Evolutionary conservation across 1,284 basidiomycete genomes (phyloP).

Genomic region (Moniliella sp.): DNA sequence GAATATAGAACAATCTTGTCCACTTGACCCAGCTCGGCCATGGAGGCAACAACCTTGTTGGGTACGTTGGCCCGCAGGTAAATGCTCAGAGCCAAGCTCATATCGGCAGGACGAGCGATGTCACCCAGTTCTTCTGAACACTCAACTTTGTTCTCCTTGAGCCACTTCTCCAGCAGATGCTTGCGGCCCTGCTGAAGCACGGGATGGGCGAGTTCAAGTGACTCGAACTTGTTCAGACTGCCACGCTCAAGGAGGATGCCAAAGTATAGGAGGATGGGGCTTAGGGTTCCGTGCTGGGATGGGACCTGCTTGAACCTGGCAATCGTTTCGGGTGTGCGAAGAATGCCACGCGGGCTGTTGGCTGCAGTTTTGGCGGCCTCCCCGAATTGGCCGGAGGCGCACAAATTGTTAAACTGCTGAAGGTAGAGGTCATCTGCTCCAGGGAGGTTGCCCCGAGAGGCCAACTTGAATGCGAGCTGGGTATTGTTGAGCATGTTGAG

Average conservation of each 20-base stretch:
- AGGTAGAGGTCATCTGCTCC: slow-evolving; percentile 93
- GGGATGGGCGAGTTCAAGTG: slow-evolving; percentile 80
- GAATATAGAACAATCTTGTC: slow-evolving; percentile 96
- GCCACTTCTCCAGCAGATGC: slow-evolving; percentile 92
- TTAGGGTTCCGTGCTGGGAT: slow-evolving; percentile 66
- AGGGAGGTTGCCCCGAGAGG: slow-evolving; percentile 84
- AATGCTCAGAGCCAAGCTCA: slow-evolving; percentile 93
- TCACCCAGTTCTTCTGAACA: slow-evolving; percentile 97
- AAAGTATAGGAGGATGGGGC: slow-evolving; percentile 94
- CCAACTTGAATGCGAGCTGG: slow-evolving; percentile 91
- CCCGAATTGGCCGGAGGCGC: slow-evolving; percentile 67
- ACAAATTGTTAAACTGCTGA: slow-evolving; percentile 80
- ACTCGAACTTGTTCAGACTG: slow-evolving; percentile 87
- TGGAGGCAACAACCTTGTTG: slow-evolving; percentile 90
- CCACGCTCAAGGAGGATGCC: slow-evolving; percentile 93
- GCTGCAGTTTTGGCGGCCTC: slow-evolving; percentile 96
- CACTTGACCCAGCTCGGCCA: slow-evolving; percentile 92
- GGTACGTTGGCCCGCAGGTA: slow-evolving; percentile 94
- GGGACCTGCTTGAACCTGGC: slow-evolving; percentile 94
- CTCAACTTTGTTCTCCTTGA: slow-evolving; percentile 98
- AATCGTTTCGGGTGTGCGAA: slow-evolving; percentile 83
- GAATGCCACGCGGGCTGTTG: slow-evolving; percentile 83
- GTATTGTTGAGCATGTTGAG: slow-evolving; percentile 83
- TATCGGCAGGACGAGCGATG: slow-evolving; percentile 79
- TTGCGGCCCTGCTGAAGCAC: slow-evolving; percentile 91